Evolutionary conservation across 495 filamentous ascomycete genomes (phyloP), one percentile per base, ranked within the genome.

Genomic region (Xylaria bambusicola): DNA sequence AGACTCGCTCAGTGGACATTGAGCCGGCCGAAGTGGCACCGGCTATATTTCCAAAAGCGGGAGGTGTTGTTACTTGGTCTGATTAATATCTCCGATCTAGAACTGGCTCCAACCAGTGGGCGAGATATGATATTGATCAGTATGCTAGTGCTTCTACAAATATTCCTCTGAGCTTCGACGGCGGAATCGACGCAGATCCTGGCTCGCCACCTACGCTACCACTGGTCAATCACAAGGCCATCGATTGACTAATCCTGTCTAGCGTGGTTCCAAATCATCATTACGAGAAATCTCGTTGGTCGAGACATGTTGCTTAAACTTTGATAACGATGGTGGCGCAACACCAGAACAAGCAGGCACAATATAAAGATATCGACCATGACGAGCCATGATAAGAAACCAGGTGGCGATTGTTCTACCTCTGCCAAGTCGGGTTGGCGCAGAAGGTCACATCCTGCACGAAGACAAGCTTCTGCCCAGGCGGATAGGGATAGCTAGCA

Each of bases 11-110:
- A 29, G 51, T 50, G 45, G 55, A 58, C 21, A 13, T 33, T 44
- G 46, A 24, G 17, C 46, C 35, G 56, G 18, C 47, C 56, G 56
- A 58, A 36, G 56, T 58, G 56, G 56, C 56, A 44, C 56, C 56
- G 56, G 46, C 26, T 40, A 50, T 51, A 51, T 15, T 58, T 41
- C 56, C 56, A 5, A 20, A 58, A 31, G 20, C 42, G 56, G 56
- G 46, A 58, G 56, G 56, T 58, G 56, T 12, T 31, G 38, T 21
- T 44, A 8, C 38, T 13, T 54, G 23, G 36, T 29, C 13, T 54
- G 38, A 54, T 44, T 17, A n/a, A 15, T 26, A 33, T 17, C 21
- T 29, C 40, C 36, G 38, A 54, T 54, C 52, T 54, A 44, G 52
- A 54, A 36, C 10, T 54, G 38, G 52, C 38, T 41, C 45, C 6